Base-by-base conservation (phyloP, 1,139 yeast species). In the Yamadazyma dushanensis region DNA sequence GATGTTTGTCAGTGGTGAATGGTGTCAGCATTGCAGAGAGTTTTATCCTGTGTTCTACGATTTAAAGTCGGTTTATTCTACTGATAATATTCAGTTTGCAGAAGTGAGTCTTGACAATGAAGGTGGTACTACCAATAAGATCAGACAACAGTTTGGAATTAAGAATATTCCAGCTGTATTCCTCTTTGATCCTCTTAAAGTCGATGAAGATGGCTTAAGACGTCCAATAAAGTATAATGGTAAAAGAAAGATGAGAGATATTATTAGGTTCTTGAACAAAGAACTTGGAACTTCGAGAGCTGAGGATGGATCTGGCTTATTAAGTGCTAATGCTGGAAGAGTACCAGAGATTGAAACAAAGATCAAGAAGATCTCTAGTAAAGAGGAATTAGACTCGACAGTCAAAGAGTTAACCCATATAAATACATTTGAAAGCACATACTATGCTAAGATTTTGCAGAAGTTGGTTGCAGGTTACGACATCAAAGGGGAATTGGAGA, bases 21-120 rank as follows among this genome's bases (percentile, higher is more conserved):
- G 94, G 95, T 85, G 95, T 55, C 74, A 83, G 36, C 89, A 84
- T 61, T 85, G 94, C 61, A 76, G 77, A 58, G 70, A 66, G 38
- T 61, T 85, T 54, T 70, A 71, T 48, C 94, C 94, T 7, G 66
- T 68, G 7, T 78, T 78, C 56, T 83, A 79, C 40, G 63, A 73
- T 50, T 62, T 83, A 24, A 80, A 82, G 2, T 70, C 68, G 4
- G 49, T 69, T 4, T 83, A 68, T 50, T 61, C 57, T 14, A 73
- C 68, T 26, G 70, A 68, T 8, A 65, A 70, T 31, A 53, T 83
- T 14, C 80, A 74, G 49, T 64, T 78, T 31, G 78, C 71, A n/a
- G 76, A 80, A 50, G 73, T 84, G 35, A 81, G 84, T 54, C 88
- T 85, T 7, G 92, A 84, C 51, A 66, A 62, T 37, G 73, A 82